Evolutionary conservation across 148 eudicot species (phyloP).

Genomic region (Vaccinium myrtillus): DNA sequence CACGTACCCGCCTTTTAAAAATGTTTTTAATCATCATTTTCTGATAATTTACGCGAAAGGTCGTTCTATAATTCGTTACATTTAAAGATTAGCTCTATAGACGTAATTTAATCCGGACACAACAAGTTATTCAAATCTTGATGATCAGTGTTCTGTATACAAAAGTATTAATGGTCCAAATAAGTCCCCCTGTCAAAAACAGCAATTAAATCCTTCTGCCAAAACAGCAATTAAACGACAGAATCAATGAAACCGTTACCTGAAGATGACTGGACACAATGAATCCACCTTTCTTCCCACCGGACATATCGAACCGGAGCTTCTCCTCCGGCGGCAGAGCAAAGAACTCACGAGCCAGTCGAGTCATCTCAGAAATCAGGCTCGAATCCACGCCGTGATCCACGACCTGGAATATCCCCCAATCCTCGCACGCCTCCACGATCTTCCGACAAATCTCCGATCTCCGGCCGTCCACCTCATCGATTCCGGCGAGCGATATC

Average conservation of each 20-base stretch:
- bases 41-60: too few species aligned
- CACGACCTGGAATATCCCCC: slow-evolving; percentile 93
- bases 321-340: slow-evolving; percentile 71
- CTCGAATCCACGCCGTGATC: slow-evolving; percentile 68
- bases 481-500: slow-evolving; percentile 78
- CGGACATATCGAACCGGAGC: slow-evolving; percentile 84
- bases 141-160: too few species aligned
- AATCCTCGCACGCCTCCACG: slow-evolving; percentile 78
- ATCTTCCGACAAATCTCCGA: slow-evolving; percentile 64
- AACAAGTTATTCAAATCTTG: too few species aligned
- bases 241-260: slow-evolving; percentile 30
- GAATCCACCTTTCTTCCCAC: slow-evolving; percentile 96
- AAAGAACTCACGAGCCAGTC: slow-evolving; percentile 67
- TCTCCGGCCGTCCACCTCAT: slow-evolving; percentile 37
- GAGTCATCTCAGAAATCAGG: slow-evolving; percentile 60
- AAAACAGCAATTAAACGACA: background rate
- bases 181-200: too few species aligned
- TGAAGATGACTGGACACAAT: slow-evolving; percentile 95
- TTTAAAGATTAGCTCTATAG: too few species aligned
- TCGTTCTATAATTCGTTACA: too few species aligned
- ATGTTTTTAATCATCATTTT: too few species aligned
- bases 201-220: too few species aligned
- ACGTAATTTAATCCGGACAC: too few species aligned
- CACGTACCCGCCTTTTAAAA: too few species aligned
- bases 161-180: too few species aligned